Percentiles rank a stretch among this genome's conserved stretches.
Conservation (phyloP, 345 rosid species). For the Populus pruinosa region DNA sequence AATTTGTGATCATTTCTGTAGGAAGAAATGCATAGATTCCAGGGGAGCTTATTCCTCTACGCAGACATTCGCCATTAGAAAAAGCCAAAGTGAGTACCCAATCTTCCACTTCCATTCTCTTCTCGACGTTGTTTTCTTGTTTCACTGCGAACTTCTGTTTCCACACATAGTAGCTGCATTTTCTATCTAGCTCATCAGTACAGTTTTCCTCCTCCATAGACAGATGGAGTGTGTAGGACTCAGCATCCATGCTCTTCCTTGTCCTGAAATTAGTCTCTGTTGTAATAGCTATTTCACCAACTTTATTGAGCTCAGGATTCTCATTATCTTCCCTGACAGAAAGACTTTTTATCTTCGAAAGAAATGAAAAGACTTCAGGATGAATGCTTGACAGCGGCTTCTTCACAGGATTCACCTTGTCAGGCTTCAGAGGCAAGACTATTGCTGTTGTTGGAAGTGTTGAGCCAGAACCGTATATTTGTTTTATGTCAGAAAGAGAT, state of each 20-base stretch:
- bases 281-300: constrained; percentile 44
- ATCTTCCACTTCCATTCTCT: constrained; percentile 60
- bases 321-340: constrained; percentile 54
- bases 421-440: constrained; percentile 59
- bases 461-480: constrained; percentile 45
- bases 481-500: constrained; percentile 37
- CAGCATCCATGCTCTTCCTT: constrained; percentile 66
- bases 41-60: constrained; percentile 43
- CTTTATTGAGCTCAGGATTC: constrained; percentile 36
- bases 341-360: constrained; percentile 56
- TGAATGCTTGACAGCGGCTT: constrained; percentile 59
- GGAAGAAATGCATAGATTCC: constrained; percentile 77
- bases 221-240: constrained; percentile 57
- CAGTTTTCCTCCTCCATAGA: constrained; percentile 37
- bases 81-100: constrained; percentile 70
- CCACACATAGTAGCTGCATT: constrained; percentile 64
- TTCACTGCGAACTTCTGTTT: constrained; percentile 61
- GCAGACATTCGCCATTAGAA: constrained; percentile 52
- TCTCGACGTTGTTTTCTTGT: constrained; percentile 46
- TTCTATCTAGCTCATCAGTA: constrained; percentile 10
- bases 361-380: constrained; percentile 63
- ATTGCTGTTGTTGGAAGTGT: constrained; percentile 54
- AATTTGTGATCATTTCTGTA: constrained; percentile 63
- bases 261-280: constrained; percentile 45
- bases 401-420: constrained; percentile 62